Conservation (phyloP, 2,329 filamentous ascomycete genomes). For the Cladosporium sp. region DNA sequence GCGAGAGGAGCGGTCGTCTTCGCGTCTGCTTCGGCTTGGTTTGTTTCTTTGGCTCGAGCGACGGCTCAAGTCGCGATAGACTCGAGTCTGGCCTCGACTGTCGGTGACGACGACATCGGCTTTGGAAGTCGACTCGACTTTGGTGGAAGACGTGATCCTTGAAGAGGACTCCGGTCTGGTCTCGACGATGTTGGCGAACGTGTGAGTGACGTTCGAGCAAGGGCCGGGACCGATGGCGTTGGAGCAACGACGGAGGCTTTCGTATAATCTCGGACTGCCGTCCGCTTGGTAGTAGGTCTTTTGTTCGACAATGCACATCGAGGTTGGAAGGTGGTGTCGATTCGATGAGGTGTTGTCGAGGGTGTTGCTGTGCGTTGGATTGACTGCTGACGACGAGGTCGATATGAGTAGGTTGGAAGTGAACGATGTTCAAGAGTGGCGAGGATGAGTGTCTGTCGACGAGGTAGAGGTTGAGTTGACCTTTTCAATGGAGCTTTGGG, state of each 20-base stretch:
- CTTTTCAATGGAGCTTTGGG: constrained; percentile 7
- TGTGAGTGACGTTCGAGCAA: constrained; percentile 18
- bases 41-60: constrained; percentile 21
- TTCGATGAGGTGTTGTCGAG: background rate
- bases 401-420: background rate
- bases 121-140: constrained; percentile 6
- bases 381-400: background rate
- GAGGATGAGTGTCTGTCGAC: background rate
- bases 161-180: constrained; percentile 15
- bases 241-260: constrained; percentile 21
- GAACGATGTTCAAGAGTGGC: background rate
- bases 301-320: constrained; percentile 30
- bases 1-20: constrained; percentile 14
- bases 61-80: constrained; percentile 21
- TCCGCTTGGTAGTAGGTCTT: constrained; percentile 26
- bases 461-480: background rate
- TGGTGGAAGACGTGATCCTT: background rate
- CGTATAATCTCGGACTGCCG: constrained; percentile 19
- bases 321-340: background rate
- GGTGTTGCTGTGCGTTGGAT: background rate
- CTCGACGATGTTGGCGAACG: constrained; percentile 19
- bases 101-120: constrained; percentile 22
- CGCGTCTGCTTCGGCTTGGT: constrained; percentile 14
- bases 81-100: constrained; percentile 19
- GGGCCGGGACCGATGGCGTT: constrained; percentile 18